A percentile compares a stretch with the other conserved stretches of the same genome.
phyloP scores from a whole-genome alignment of 2,329 filamentous ascomycete species.

The Phyllosticta ampelicida region DNA sequence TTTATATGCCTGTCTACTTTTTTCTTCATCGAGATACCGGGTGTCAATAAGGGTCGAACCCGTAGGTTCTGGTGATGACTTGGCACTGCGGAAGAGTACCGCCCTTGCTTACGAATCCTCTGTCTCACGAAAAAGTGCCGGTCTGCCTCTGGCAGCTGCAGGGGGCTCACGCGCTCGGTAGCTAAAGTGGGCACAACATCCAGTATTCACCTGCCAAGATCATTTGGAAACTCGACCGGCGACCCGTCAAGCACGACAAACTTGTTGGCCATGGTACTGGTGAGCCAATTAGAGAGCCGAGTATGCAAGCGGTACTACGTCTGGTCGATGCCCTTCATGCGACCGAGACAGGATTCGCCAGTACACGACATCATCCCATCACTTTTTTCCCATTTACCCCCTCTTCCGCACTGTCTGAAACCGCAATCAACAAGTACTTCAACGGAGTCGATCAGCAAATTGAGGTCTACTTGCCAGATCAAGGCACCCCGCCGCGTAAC shows the following conservation, averaged over 20 bases:
- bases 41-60: neutral
- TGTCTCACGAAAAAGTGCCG: neutral
- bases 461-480: neutral
- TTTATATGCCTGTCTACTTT: neutral
- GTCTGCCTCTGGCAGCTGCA: neutral
- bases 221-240: neutral
- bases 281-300: neutral
- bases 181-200: neutral
- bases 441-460: neutral
- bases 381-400: neutral
- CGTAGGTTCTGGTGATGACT: neutral
- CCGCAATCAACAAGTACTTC: neutral
- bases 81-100: neutral
- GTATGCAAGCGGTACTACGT: neutral
- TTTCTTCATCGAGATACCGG: neutral
- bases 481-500: neutral
- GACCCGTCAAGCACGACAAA: neutral
- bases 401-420: neutral
- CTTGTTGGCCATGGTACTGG: neutral
- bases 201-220: neutral
- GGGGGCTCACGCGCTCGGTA: neutral
- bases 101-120: neutral
- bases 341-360: neutral
- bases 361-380: neutral
- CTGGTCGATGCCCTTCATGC: neutral